Evolutionary conservation across 2,329 filamentous ascomycete species (phyloP).

Genomic region (Colletotrichum noveboracense): DNA sequence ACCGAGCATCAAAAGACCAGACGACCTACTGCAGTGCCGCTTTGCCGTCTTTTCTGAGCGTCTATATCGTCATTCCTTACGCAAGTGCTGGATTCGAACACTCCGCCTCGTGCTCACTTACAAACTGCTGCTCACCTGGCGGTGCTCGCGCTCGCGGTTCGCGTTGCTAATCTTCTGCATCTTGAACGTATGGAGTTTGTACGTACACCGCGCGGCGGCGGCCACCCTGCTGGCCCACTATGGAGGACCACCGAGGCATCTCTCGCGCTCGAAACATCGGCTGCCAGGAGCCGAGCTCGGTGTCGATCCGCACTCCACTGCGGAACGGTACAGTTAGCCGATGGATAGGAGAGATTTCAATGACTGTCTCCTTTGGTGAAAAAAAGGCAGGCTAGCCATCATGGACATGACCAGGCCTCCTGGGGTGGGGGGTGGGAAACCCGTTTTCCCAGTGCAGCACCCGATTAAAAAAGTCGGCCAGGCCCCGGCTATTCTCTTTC

Average conservation of each 20-base stretch:
- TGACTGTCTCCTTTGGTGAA: background rate
- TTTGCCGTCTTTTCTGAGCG: background rate
- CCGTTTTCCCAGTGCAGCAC: background rate
- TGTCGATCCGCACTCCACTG: slow-evolving; percentile 19
- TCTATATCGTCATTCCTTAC: background rate
- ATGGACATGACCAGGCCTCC: slow-evolving; percentile 6
- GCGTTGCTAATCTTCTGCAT: background rate
- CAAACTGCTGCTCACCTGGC: background rate
- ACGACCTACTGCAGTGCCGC: background rate
- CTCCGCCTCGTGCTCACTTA: background rate
- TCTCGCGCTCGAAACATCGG: slow-evolving; percentile 16
- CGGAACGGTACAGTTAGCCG: slow-evolving; percentile 12
- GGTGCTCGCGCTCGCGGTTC: background rate
- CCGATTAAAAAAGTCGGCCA: slow-evolving; percentile 10
- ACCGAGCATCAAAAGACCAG: background rate
- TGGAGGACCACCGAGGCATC: slow-evolving; percentile 5
- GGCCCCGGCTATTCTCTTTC: slow-evolving; percentile 5
- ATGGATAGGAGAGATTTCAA: background rate
- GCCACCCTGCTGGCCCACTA: background rate
- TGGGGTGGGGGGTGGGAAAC: background rate
- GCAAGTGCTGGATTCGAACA: background rate
- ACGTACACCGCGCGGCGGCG: background rate
- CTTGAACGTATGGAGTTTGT: background rate
- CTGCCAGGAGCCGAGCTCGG: slow-evolving; percentile 14
- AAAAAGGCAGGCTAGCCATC: slow-evolving; percentile 5